phyloP scores from a whole-genome alignment of 345 rosid genomes.

The Dipteronia sinensis region DNA sequence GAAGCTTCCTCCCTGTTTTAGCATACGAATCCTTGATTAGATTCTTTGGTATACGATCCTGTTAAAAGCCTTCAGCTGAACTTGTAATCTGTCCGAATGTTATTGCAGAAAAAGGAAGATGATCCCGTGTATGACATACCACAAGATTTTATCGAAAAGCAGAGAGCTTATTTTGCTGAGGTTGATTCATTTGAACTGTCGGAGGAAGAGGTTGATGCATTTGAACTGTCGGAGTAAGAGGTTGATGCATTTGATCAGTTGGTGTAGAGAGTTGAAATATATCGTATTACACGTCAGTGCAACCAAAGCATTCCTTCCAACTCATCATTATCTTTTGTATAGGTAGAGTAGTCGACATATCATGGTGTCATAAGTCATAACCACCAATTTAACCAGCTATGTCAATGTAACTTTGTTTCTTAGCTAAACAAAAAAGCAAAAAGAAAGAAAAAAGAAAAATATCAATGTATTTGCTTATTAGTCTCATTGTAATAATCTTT shows the following conservation, averaged over 20 bases:
- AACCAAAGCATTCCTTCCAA: not conserved
- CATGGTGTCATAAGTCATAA: constrained; percentile 11
- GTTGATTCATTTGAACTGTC: constrained; percentile 70
- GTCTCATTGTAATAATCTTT: not conserved
- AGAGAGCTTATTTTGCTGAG: constrained; percentile 75
- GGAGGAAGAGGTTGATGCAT: constrained; percentile 63
- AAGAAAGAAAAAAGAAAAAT: not conserved
- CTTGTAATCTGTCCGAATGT: not conserved
- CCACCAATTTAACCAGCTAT: constrained; percentile 1
- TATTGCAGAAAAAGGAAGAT: constrained; percentile 48
- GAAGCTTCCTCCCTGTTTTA: not conserved
- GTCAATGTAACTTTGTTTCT: not conserved
- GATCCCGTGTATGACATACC: constrained; percentile 24
- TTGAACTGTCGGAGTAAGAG: constrained; percentile 67
- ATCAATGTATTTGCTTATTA: not conserved
- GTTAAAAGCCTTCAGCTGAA: not conserved
- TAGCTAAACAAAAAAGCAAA: not conserved
- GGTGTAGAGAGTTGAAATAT: constrained; percentile 34
- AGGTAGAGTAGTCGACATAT: constrained; percentile 18
- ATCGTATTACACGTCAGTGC: not conserved
- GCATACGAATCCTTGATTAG: constrained; percentile 2
- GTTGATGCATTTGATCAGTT: constrained; percentile 45
- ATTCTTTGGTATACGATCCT: not conserved
- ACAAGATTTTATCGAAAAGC: constrained; percentile 56
- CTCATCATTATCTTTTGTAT: constrained; percentile 7